A percentile compares a stretch with the other conserved stretches of the same genome.
These are phyloP conservation scores for Phytophthora cryptogea DNA, from an alignment of 352 stramenopile genomes.

Conservation along the genomic window DNA sequence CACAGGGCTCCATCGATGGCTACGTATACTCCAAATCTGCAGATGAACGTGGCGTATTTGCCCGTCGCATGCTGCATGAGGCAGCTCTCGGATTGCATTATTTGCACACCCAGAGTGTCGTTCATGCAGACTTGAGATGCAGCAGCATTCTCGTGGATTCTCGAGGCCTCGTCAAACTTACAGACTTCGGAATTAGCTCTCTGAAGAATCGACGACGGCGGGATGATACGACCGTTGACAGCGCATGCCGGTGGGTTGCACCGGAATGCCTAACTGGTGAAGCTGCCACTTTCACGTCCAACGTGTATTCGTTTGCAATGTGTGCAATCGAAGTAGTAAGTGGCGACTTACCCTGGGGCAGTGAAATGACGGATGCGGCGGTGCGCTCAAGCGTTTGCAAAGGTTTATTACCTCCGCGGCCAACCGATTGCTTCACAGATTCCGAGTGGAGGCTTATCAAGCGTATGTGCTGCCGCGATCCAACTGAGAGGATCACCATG, in stretches of 20 bases:
- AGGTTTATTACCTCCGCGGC: conserved; percentile 26
- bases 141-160: conserved; percentile 37
- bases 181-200: conserved; percentile 35
- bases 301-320: conserved; percentile 48
- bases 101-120: conserved; percentile 32
- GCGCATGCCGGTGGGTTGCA: conserved; percentile 24
- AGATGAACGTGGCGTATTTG: conserved; percentile 14
- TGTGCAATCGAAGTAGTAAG: conserved; percentile 41
- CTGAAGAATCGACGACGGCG: conserved; percentile 5
- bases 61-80: conserved; percentile 22
- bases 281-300: conserved; percentile 30
- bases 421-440: conserved; percentile 32
- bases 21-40: conserved; percentile 16
- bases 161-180: conserved; percentile 25
- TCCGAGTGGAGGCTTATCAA: conserved; percentile 38
- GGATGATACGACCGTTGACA: neutral
- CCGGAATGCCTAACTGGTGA: conserved; percentile 33
- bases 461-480: conserved; percentile 37
- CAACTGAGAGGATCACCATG: conserved; percentile 20
- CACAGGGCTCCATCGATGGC: conserved; percentile 27
- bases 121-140: conserved; percentile 34
- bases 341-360: conserved; percentile 28
- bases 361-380: conserved; percentile 16
- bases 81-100: conserved; percentile 36
- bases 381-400: conserved; percentile 25